A percentile compares a stretch with the other conserved stretches of the same genome.
Conservation (phyloP, 2,329 filamentous ascomycete species). For the Cladosporium sp. region DNA sequence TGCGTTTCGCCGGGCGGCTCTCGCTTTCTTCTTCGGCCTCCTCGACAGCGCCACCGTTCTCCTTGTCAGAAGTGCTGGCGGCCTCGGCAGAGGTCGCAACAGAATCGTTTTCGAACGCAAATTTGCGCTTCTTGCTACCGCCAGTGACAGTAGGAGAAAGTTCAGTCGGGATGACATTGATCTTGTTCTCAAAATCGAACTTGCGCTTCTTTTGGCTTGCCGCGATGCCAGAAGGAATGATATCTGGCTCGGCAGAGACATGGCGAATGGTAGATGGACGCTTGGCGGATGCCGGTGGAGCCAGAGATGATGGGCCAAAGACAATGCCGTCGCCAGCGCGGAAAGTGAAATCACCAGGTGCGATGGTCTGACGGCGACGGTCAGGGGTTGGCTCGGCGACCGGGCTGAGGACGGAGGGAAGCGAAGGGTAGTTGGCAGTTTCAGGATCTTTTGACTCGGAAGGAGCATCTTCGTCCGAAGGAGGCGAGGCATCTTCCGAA, state of each 20-base stretch:
- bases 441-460: slow-evolving; percentile 14
- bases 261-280: slow-evolving; percentile 38
- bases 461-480: background rate
- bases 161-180: slow-evolving; percentile 24
- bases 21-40: slow-evolving; percentile 26
- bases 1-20: slow-evolving; percentile 26
- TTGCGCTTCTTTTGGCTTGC: slow-evolving; percentile 43
- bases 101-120: slow-evolving; percentile 32
- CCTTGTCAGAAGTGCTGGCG: slow-evolving; percentile 35
- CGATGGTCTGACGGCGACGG: slow-evolving; percentile 32
- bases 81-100: slow-evolving; percentile 21
- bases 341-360: slow-evolving; percentile 45
- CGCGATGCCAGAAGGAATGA: slow-evolving; percentile 32
- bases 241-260: slow-evolving; percentile 34
- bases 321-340: slow-evolving; percentile 40
- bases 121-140: slow-evolving; percentile 42
- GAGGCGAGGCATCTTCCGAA: slow-evolving; percentile 21
- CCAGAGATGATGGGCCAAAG: slow-evolving; percentile 36
- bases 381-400: slow-evolving; percentile 29
- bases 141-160: slow-evolving; percentile 2
- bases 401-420: slow-evolving; percentile 15
- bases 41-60: slow-evolving; percentile 35
- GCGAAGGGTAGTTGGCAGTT: slow-evolving; percentile 16
- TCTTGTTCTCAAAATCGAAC: slow-evolving; percentile 34
- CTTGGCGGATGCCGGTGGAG: slow-evolving; percentile 26